A percentile compares a stretch with the other conserved stretches of the same genome.
These are phyloP conservation scores for Beauveria rudraprayagi DNA, from an alignment of 2,329 filamentous ascomycete genomes.

Conservation along the genomic window DNA sequence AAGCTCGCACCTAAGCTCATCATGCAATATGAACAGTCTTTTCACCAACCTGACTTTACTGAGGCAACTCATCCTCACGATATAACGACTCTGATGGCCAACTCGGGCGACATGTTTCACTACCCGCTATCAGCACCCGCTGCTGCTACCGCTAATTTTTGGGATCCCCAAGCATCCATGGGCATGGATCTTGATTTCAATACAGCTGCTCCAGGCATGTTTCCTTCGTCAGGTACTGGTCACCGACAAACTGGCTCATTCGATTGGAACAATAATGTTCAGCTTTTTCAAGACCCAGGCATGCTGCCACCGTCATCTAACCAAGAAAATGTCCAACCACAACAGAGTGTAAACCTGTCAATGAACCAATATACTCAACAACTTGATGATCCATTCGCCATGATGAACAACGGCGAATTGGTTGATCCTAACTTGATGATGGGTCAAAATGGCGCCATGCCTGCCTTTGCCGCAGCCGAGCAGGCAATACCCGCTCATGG, in stretches of 20 bases:
- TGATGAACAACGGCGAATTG: constrained; percentile 36
- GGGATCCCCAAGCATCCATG: constrained; percentile 47
- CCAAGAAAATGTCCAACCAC: constrained; percentile 29
- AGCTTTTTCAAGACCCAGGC: constrained; percentile 44
- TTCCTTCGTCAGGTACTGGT: constrained; percentile 25
- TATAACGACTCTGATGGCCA: constrained; percentile 38
- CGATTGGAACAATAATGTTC: constrained; percentile 49
- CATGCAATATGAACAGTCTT: constrained; percentile 53
- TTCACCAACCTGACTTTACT: constrained; percentile 43
- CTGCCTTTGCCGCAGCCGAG: constrained; percentile 26
- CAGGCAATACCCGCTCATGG: constrained; percentile 17
- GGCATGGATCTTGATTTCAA: constrained; percentile 55
- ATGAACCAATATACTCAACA: constrained; percentile 29
- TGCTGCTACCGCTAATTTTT: constrained; percentile 44
- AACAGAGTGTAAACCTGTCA: not conserved
- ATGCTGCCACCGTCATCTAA: constrained; percentile 24
- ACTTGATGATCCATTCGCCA: constrained; percentile 44
- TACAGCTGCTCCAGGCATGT: constrained; percentile 34
- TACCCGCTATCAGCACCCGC: constrained; percentile 53
- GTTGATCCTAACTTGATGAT: constrained; percentile 54
- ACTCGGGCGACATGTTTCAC: constrained; percentile 47
- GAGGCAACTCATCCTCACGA: constrained; percentile 41
- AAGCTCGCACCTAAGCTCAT: constrained; percentile 46
- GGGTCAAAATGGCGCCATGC: constrained; percentile 41
- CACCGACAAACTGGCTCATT: constrained; percentile 43